These are phyloP conservation scores for Circinella umbellata DNA, from an alignment of 371 early-diverging fungal genomes.

Conservation along the genomic window DNA sequence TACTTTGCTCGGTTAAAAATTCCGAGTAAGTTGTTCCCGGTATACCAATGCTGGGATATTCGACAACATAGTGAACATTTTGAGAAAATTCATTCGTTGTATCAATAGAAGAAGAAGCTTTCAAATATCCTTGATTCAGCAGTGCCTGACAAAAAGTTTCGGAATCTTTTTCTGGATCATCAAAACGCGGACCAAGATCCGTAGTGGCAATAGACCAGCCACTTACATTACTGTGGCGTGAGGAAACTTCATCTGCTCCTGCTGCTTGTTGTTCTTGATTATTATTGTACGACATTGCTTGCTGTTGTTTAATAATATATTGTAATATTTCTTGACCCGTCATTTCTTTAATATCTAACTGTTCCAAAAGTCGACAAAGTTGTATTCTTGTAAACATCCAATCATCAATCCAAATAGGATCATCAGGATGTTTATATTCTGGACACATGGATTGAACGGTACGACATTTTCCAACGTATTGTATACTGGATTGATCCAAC, in stretches of 20 bases:
- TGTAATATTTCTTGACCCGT: slow-evolving; percentile 7
- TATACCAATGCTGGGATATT: background rate
- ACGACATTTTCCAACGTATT: slow-evolving; percentile 24
- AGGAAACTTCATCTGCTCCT: slow-evolving; percentile 3
- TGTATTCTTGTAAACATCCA: slow-evolving; percentile 23
- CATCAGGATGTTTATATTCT: slow-evolving; percentile 15
- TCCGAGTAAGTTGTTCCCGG: slow-evolving; percentile 1
- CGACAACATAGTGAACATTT: background rate
- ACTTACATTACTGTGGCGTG: slow-evolving; percentile 9
- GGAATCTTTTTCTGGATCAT: slow-evolving; percentile 16
- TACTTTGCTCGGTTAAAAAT: slow-evolving; percentile 5
- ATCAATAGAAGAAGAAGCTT: background rate
- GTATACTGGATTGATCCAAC: slow-evolving; percentile 19
- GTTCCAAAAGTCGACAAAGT: slow-evolving; percentile 15
- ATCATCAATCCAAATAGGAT: slow-evolving; percentile 15
- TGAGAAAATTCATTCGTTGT: background rate
- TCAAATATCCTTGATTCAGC: slow-evolving; percentile 14
- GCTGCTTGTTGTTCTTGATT: background rate
- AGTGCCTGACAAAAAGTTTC: slow-evolving; percentile 14
- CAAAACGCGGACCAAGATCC: slow-evolving; percentile 7
- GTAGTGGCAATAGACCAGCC: slow-evolving; percentile 1
- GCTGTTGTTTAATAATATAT: slow-evolving; percentile 4
- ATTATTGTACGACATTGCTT: too few relatives aligned
- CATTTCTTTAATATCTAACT: background rate
- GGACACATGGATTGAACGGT: slow-evolving; percentile 19